Conservation (phyloP, 306 rosid species). For the Lagenaria siceraria region DNA sequence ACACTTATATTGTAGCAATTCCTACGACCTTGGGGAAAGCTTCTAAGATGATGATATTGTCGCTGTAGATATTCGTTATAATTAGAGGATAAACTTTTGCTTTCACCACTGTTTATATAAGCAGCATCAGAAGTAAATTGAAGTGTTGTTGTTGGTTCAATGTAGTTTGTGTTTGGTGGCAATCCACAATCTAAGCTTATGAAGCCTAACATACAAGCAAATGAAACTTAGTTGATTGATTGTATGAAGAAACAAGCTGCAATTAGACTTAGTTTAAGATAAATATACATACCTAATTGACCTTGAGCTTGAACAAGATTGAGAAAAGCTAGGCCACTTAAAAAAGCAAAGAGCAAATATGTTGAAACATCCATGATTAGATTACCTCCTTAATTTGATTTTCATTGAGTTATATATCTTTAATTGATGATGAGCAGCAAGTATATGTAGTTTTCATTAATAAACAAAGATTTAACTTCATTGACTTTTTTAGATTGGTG, state of each 20-base stretch:
- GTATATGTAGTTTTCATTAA: not conserved
- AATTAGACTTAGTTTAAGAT: not conserved
- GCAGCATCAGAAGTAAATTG: not conserved
- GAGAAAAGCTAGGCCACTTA: not conserved
- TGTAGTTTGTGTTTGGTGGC: not conserved
- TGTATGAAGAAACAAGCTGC: not conserved
- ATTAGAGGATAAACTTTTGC: not conserved
- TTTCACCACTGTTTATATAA: not conserved
- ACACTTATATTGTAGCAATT: constrained; percentile 30
- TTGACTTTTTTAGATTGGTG: not conserved
- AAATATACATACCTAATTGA: not conserved
- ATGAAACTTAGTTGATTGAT: not conserved
- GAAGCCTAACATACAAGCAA: not conserved
- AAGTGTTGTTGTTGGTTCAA: not conserved
- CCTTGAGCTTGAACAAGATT: not conserved
- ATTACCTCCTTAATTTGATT: not conserved
- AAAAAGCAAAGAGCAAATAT: not conserved
- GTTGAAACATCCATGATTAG: not conserved
- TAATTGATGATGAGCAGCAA: not conserved
- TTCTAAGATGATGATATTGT: constrained; percentile 11
- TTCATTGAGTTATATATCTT: not conserved
- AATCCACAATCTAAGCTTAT: constrained; percentile 12
- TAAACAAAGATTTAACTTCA: not conserved
- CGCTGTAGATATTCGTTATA: not conserved
- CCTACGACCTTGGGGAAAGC: constrained; percentile 22